A percentile compares a stretch with the other conserved stretches of the same genome.
Conservation (phyloP, 805 yeast genomes). For the Lipomyces starkeyi region DNA sequence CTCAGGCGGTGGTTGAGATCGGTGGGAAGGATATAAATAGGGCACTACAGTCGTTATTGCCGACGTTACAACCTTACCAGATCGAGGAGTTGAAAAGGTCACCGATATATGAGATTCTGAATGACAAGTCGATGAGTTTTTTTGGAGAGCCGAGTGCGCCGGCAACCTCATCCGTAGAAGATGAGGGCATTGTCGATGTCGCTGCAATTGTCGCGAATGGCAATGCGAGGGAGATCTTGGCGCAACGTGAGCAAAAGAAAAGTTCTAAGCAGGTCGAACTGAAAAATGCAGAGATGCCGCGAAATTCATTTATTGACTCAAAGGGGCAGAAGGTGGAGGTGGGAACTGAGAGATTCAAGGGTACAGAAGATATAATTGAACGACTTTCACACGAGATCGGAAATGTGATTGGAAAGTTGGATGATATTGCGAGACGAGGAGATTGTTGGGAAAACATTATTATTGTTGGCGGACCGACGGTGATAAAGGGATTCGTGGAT, state of each 20-base stretch:
- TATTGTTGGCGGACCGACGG: slow-evolving; percentile 76
- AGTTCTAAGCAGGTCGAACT: slow-evolving; percentile 47
- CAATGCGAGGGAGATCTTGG: slow-evolving; percentile 71
- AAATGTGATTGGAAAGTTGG: slow-evolving; percentile 59
- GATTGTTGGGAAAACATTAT: slow-evolving; percentile 85
- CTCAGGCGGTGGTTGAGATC: slow-evolving; percentile 53
- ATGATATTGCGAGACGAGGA: slow-evolving; percentile 73
- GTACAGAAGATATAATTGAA: slow-evolving; percentile 65
- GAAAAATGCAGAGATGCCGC: slow-evolving; percentile 70
- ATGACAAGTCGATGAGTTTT: slow-evolving; percentile 42
- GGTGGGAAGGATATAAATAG: slow-evolving; percentile 75
- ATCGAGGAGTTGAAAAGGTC: slow-evolving; percentile 78
- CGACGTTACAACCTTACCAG: slow-evolving; percentile 61
- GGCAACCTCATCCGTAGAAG: slow-evolving; percentile 47
- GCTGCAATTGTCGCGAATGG: slow-evolving; percentile 87
- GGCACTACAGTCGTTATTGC: slow-evolving; percentile 59
- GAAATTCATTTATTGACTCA: slow-evolving; percentile 70
- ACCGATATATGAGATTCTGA: slow-evolving; percentile 76
- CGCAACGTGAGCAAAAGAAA: slow-evolving; percentile 47
- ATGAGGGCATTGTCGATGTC: slow-evolving; percentile 81
- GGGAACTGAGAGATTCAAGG: slow-evolving; percentile 92
- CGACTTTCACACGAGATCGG: slow-evolving; percentile 62
- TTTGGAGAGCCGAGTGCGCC: slow-evolving; percentile 59
- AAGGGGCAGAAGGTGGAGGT: slow-evolving; percentile 62
- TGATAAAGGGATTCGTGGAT: slow-evolving; percentile 76